Base-by-base conservation (phyloP, 1,139 yeast species). In the Candida tetrigidarum region DNA sequence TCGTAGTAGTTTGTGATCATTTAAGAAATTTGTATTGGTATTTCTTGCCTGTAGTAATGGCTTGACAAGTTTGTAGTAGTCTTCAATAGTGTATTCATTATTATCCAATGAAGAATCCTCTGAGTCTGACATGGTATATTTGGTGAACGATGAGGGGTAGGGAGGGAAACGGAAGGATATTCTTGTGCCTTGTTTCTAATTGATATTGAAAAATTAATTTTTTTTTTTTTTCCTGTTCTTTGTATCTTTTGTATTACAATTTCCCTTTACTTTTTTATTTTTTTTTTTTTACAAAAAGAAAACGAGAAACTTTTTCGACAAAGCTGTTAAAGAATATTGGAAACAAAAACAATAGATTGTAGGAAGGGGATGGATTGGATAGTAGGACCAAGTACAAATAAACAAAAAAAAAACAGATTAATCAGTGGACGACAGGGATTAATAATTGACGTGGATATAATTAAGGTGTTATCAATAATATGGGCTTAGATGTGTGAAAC, bases 1-100 rank as follows among this genome's bases (percentile, higher is more conserved):
- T 39, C 69, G 52, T 27, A 63, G 51, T 29, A 57, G 47, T 39
- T 56, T 56, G 43, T 66, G 69, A 25, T 56, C 50, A 38, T 59
- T 57, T 25, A 56, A 47, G 29, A 55, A 50, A 26, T 45, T 50
- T 25, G 48, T 41, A 37, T 48, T 44, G 9, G 45, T 37, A 25
- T 54, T 55, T 15, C 51, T 43, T 11, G 52, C 49, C 5, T 48
- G 52, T 62, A 62, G 57, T 12, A 64, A 51, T 1, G 63, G 59
- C 16, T 46, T 43, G 5, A 62, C 48, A 5, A 64, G 47, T 34
- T 52, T 51, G 47, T 52, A 52, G 48, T 62, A 63, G 44, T 64
- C 68, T 5, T 50, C 53, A 16, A 60, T 45, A 14, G 63, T 42
- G 44, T 62, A 61, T 16, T 52, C 52, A 37, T 52, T 50, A 18